Percentiles rank a stretch among this genome's conserved stretches.
Evolutionary conservation across 176 grass and related monocot genomes (phyloP).

Genomic region (Areca catechu): DNA sequence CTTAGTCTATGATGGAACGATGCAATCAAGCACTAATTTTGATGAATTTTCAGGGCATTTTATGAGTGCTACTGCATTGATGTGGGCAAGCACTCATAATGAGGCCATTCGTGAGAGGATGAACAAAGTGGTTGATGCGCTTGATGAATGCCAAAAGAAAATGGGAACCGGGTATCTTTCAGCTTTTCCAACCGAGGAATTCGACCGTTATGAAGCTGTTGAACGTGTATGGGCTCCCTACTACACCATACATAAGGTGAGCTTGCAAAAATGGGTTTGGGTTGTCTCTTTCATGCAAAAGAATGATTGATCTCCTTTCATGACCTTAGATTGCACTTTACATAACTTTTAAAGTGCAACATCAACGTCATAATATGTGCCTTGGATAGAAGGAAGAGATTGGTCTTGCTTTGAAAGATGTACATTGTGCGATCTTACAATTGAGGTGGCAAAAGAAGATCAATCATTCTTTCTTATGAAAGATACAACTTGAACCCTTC

Average conservation of each 20-base stretch:
- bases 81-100: conserved; percentile 89
- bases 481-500: background rate
- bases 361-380: no score
- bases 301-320: no score
- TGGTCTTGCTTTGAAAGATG: no score
- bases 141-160: conserved; percentile 53
- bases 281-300: no score
- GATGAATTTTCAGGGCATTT: conserved; percentile 51
- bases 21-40: no score
- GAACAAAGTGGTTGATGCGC: conserved; percentile 47
- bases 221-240: conserved; percentile 82
- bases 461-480: background rate
- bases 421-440: no score
- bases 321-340: no score
- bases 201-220: conserved; percentile 87
- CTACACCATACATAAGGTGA: conserved; percentile 91
- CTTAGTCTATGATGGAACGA: no score
- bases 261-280: no score
- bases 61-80: conserved; percentile 65
- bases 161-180: conserved; percentile 78
- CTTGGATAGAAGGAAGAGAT: no score
- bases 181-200: conserved; percentile 80
- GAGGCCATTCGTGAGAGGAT: conserved; percentile 56
- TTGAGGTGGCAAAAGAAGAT: background rate
- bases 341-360: no score